Evolutionary conservation across 2,329 filamentous ascomycete genomes (phyloP).

Genomic region (Phyllosticta ampelicida): DNA sequence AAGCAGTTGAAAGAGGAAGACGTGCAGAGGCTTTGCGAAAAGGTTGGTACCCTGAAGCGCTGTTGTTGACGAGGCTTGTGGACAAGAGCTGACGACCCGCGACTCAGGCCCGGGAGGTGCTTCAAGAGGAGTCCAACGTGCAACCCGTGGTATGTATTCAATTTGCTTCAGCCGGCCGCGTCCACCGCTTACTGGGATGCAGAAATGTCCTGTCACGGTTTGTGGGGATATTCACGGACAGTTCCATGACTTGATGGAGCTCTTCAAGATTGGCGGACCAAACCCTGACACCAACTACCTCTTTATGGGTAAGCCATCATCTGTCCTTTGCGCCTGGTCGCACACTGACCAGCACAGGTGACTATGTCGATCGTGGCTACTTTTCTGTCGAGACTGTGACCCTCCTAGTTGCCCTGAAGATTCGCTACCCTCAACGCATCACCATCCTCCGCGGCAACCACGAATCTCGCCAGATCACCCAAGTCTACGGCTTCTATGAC

Average conservation of each 20-base stretch:
- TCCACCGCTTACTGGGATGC: background rate
- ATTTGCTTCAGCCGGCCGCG: background rate
- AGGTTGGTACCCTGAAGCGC: conserved; percentile 45
- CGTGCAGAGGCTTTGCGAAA: conserved; percentile 94
- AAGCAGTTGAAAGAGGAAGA: conserved; percentile 94
- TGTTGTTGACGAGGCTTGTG: background rate
- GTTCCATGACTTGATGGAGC: conserved; percentile 98
- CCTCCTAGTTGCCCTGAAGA: conserved; percentile 91
- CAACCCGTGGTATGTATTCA: conserved; percentile 75
- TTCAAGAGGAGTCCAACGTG: conserved; percentile 96
- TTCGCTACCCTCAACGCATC: conserved; percentile 94
- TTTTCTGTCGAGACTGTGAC: conserved; percentile 98
- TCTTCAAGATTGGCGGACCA: conserved; percentile 96
- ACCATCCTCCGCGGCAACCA: conserved; percentile 94
- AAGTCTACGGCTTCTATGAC: conserved; percentile 71
- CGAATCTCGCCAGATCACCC: conserved; percentile 66
- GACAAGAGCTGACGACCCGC: conserved; percentile 10
- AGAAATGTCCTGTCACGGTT: conserved; percentile 95
- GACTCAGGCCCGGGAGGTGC: conserved; percentile 75
- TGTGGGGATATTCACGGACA: conserved; percentile 99
- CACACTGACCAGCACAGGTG: conserved; percentile 47
- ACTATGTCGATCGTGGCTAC: conserved; percentile 97
- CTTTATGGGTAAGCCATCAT: conserved; percentile 68
- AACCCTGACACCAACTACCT: conserved; percentile 99
- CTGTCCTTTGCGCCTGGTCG: conserved; percentile 9